A percentile compares a stretch with the other conserved stretches of the same genome.
These are phyloP conservation scores for Leccinum boreale DNA, from an alignment of 768 basidiomycete species.

Conservation along the genomic window DNA sequence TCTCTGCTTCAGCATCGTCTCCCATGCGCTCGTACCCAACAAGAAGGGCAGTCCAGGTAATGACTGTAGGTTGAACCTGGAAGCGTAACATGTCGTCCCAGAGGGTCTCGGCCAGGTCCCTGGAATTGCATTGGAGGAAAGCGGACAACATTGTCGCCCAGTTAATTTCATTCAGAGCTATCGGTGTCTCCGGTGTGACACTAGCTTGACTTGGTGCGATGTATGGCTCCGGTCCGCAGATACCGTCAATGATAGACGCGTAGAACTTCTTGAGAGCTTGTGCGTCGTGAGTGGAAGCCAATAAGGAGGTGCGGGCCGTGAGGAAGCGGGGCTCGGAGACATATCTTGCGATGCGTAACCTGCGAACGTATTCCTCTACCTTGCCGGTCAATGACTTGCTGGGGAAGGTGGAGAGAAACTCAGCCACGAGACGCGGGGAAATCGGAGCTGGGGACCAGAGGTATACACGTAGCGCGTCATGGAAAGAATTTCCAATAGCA, in stretches of 20 bases:
- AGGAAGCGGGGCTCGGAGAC: conserved; percentile 50
- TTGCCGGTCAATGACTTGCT: conserved; percentile 38
- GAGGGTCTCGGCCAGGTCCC: conserved; percentile 55
- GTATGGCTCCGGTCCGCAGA: conserved; percentile 51
- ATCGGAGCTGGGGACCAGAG: conserved; percentile 39
- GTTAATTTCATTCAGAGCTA: conserved; percentile 51
- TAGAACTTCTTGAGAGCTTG: conserved; percentile 48
- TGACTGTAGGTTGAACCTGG: conserved; percentile 48
- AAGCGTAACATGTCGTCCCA: conserved; percentile 65
- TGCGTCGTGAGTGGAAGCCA: conserved; percentile 36
- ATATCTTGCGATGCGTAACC: conserved; percentile 49
- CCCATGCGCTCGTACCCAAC: conserved; percentile 55
- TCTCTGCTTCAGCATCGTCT: conserved; percentile 50
- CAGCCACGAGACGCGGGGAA: conserved; percentile 30
- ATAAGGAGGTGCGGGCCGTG: conserved; percentile 46
- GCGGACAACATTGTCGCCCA: conserved; percentile 68
- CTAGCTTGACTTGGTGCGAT: conserved; percentile 43
- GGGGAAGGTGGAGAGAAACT: conserved; percentile 40
- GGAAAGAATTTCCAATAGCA: conserved; percentile 57
- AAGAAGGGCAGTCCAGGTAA: conserved; percentile 71
- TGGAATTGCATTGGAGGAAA: conserved; percentile 54
- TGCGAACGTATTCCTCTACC: conserved; percentile 43
- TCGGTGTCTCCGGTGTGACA: conserved; percentile 37
- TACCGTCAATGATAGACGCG: conserved; percentile 44
- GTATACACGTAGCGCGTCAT: conserved; percentile 47